Evolutionary conservation across 306 rosid species (phyloP).

Genomic region (Purshia tridentata): DNA sequence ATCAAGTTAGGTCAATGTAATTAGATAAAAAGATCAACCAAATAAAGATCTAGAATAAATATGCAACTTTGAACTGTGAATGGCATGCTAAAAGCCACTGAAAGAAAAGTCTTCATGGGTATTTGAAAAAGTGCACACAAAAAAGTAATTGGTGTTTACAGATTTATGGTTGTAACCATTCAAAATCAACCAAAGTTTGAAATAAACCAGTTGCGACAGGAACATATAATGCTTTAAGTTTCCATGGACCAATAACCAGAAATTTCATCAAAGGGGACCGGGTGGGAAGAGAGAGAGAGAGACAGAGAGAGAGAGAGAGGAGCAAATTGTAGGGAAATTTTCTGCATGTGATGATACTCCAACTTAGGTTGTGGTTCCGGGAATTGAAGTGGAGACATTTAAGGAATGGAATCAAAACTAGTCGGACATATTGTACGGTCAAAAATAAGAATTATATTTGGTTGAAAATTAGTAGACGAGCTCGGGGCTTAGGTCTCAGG

Average conservation of each 20-base stretch:
- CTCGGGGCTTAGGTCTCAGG: too few relatives aligned
- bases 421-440: too few relatives aligned
- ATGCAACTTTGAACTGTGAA: not conserved
- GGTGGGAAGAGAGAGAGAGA: not conserved
- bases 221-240: not conserved
- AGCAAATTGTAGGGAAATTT: not conserved
- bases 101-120: not conserved
- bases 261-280: not conserved
- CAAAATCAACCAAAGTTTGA: not conserved
- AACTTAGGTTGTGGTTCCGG: not conserved
- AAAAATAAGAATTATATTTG: too few relatives aligned
- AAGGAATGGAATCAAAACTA: too few relatives aligned
- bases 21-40: not conserved
- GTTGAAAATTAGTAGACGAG: too few relatives aligned
- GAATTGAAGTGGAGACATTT: not conserved
- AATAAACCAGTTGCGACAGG: not conserved
- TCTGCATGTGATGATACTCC: not conserved
- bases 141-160: not conserved
- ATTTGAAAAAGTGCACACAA: too few relatives aligned
- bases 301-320: too few relatives aligned
- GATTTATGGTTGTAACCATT: not conserved
- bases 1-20: not conserved
- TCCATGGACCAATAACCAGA: not conserved
- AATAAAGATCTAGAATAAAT: not conserved
- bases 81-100: not conserved